Percentiles rank a stretch among this genome's conserved stretches.
Evolutionary conservation across 2,329 filamentous ascomycete species (phyloP).

Genomic region (Bipolaris bicolor): DNA sequence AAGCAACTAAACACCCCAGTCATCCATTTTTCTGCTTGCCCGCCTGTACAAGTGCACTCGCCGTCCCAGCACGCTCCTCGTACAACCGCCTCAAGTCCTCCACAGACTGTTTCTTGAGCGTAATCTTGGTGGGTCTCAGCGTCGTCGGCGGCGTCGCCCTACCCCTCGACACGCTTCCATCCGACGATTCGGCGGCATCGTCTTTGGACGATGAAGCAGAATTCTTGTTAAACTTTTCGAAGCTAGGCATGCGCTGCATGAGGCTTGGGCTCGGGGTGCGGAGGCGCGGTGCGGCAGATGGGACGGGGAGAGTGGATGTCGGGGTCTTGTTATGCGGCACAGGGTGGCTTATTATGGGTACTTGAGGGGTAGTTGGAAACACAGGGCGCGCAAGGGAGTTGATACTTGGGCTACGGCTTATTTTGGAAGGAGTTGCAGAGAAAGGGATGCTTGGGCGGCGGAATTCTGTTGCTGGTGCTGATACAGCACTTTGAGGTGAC

Average conservation of each 20-base stretch:
- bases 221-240: slow-evolving; percentile 39
- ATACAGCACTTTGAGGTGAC: slow-evolving; percentile 25
- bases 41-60: slow-evolving; percentile 35
- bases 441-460: slow-evolving; percentile 43
- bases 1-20: not conserved
- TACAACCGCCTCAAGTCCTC: slow-evolving; percentile 57
- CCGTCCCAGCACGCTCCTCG: slow-evolving; percentile 55
- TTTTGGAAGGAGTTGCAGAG: slow-evolving; percentile 24
- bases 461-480: slow-evolving; percentile 27
- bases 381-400: slow-evolving; percentile 48
- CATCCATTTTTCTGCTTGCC: slow-evolving; percentile 10
- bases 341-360: slow-evolving; percentile 34
- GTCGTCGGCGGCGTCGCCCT: slow-evolving; percentile 27
- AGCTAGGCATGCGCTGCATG: slow-evolving; percentile 55
- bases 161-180: slow-evolving; percentile 16
- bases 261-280: slow-evolving; percentile 51
- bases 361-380: slow-evolving; percentile 30
- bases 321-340: slow-evolving; percentile 29
- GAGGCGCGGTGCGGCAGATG: slow-evolving; percentile 31
- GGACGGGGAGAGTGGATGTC: slow-evolving; percentile 40
- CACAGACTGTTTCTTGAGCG: slow-evolving; percentile 54
- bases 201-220: slow-evolving; percentile 19
- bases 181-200: not conserved
- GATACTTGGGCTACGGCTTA: slow-evolving; percentile 41
- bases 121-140: slow-evolving; percentile 46